Conservation (phyloP, 2,329 filamentous ascomycete genomes). For the Aspergillus quadricinctus region DNA sequence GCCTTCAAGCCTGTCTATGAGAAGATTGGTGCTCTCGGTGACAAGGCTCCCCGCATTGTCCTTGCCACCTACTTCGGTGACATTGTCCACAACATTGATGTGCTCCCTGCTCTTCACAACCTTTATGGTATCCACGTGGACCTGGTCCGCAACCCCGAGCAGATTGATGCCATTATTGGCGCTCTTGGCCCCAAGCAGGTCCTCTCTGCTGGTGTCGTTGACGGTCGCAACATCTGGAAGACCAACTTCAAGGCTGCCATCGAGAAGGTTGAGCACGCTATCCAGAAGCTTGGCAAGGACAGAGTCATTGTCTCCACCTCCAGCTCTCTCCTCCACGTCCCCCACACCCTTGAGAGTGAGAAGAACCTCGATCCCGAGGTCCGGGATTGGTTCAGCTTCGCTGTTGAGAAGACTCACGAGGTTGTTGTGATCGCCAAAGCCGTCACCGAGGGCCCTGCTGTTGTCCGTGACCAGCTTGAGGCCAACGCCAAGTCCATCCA, state of each 20-base stretch:
- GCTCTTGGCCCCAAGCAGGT: conserved; percentile 84
- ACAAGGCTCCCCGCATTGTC: conserved; percentile 79
- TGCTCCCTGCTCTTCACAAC: conserved; percentile 66
- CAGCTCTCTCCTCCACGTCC: conserved; percentile 95
- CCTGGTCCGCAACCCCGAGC: conserved; percentile 96
- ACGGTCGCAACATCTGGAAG: conserved; percentile 99
- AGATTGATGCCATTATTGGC: conserved; percentile 78
- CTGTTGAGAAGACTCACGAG: conserved; percentile 87
- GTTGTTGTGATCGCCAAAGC: conserved; percentile 94
- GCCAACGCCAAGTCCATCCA: conserved; percentile 94
- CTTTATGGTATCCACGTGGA: conserved; percentile 88
- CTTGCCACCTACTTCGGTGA: conserved; percentile 99
- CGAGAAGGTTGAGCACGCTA: conserved; percentile 79
- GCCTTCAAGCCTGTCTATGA: conserved; percentile 98
- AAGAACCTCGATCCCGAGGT: conserved; percentile 96
- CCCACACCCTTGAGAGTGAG: conserved; percentile 96
- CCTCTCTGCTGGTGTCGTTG: conserved; percentile 93
- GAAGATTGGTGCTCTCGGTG: conserved; percentile 68
- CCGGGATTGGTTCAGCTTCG: conserved; percentile 98
- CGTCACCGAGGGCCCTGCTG: conserved; percentile 83
- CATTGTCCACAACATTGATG: conserved; percentile 97
- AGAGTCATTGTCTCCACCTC: conserved; percentile 96
- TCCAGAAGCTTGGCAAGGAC: conserved; percentile 96
- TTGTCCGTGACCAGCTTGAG: conserved; percentile 84
- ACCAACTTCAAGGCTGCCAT: conserved; percentile 97